A percentile compares a stretch with the other conserved stretches of the same genome.
Conservation (phyloP, 2,329 filamentous ascomycete species). For the Paecilomyces fulvus region DNA sequence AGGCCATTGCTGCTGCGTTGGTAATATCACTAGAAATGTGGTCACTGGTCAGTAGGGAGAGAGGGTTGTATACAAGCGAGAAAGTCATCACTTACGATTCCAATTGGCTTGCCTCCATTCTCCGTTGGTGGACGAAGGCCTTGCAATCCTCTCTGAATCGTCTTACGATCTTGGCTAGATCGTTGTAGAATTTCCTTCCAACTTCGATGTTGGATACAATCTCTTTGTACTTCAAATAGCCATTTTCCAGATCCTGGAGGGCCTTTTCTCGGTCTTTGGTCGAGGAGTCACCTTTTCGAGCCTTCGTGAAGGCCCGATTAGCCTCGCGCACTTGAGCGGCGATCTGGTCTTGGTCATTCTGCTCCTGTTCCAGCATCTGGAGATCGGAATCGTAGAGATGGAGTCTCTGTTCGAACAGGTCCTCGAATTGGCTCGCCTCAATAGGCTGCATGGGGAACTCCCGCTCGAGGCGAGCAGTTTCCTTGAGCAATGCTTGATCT, state of each 20-base stretch:
- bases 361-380: conserved; percentile 61
- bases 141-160: conserved; percentile 74
- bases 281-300: conserved; percentile 58
- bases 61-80: not conserved
- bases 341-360: conserved; percentile 65
- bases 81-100: conserved; percentile 53
- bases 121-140: conserved; percentile 69
- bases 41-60: not conserved
- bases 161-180: conserved; percentile 78
- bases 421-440: conserved; percentile 82
- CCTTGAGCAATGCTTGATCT: conserved; percentile 69
- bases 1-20: conserved; percentile 48
- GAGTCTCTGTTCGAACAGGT: conserved; percentile 76
- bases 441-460: conserved; percentile 78
- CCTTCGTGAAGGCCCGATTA: conserved; percentile 69
- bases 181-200: conserved; percentile 94
- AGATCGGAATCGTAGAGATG: conserved; percentile 73
- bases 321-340: conserved; percentile 61
- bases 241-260: conserved; percentile 79
- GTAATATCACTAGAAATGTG: conserved; percentile 42
- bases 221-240: conserved; percentile 94
- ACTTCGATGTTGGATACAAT: conserved; percentile 86
- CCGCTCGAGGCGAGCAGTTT: conserved; percentile 77
- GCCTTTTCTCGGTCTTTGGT: conserved; percentile 69
- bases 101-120: conserved; percentile 69